Evolutionary conservation across 768 basidiomycete species (phyloP), one percentile per base, ranked within the genome.

Genomic region (Coprinopsis strossmayeri): DNA sequence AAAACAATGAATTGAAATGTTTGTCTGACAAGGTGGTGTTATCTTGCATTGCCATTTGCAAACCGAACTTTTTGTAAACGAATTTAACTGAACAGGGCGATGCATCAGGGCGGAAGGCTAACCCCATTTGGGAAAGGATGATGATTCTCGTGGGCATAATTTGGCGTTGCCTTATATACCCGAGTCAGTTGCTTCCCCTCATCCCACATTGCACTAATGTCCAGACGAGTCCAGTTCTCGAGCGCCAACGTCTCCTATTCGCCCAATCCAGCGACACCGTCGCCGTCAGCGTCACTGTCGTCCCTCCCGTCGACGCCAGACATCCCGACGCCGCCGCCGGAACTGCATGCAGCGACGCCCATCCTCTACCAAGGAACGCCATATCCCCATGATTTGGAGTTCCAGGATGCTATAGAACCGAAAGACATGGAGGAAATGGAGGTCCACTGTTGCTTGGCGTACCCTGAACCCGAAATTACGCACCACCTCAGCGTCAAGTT

Each of bases 161-260:
- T 35, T 37, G 20, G 34, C 39, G 18, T 46, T 50, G 49, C 49
- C 44, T 44, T 51, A 51, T 51, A 51, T 38, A 34, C 50, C 43
- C 34, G 23, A 45, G 25, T 24, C 18, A 24, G 12, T 32, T 12
- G 7, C 40, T 47, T 43, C 55, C 45, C 38, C 54, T 50, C 54
- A 42, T 49, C 51, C 52, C 47, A 52, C 51, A 51, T 52, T 53
- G 48, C 49, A 48, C 48, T 34, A 48, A 69, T 66, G 60, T 56
- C 59, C 38, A 70, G 69, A 59, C 70, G 66, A 62, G 73, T 75
- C 27, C 68, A 68, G 41, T 75, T 75, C 48, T 65, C 69, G 34
- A 51, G 57, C 9, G 64, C 65, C 11, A 69, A 69, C 57, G 62
- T 61, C 11, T 57, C 68, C 11, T 71, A 69, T 58, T 63, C 68